Percentiles rank a stretch among this genome's conserved stretches.
phyloP scores from a whole-genome alignment of 176 grass and related monocot genomes.

The Oryza coarctata region DNA sequence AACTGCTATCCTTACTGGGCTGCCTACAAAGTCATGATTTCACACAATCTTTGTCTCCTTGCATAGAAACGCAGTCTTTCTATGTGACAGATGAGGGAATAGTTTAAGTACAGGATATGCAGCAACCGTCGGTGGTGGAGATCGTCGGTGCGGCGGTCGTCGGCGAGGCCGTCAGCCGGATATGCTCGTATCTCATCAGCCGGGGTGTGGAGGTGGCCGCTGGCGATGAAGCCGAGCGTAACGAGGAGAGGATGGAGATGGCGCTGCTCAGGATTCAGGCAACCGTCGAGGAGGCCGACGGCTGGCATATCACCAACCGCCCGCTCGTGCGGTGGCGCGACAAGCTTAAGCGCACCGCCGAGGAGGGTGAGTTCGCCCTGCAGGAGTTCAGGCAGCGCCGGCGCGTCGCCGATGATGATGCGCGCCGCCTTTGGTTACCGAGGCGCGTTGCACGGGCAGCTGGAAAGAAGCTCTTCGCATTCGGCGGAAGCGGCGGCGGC shows the following conservation, averaged over 20 bases:
- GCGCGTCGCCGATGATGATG: neutral
- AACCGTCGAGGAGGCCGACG: neutral
- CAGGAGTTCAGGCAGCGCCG: neutral
- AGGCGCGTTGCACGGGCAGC: neutral
- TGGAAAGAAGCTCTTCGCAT: neutral
- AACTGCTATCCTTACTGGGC: too few species aligned
- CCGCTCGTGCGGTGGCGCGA: neutral
- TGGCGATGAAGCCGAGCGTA: neutral
- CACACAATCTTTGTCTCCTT: too few species aligned
- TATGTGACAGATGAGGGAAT: too few species aligned
- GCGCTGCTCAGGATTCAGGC: slow-evolving; percentile 3
- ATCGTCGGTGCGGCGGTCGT: neutral
- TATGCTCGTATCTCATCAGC: neutral
- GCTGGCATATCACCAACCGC: neutral
- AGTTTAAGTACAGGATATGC: neutral
- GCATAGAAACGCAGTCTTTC: too few species aligned
- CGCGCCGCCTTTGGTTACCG: neutral
- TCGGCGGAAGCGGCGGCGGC: neutral
- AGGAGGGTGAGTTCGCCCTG: neutral
- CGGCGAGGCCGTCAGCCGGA: neutral
- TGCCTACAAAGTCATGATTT: too few species aligned
- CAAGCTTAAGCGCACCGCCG: neutral
- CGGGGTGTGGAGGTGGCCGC: neutral
- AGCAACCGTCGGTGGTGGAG: neutral
- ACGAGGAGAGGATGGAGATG: neutral